Base-by-base conservation (phyloP, 352 stramenopile species). In the Pythium aquatile region DNA sequence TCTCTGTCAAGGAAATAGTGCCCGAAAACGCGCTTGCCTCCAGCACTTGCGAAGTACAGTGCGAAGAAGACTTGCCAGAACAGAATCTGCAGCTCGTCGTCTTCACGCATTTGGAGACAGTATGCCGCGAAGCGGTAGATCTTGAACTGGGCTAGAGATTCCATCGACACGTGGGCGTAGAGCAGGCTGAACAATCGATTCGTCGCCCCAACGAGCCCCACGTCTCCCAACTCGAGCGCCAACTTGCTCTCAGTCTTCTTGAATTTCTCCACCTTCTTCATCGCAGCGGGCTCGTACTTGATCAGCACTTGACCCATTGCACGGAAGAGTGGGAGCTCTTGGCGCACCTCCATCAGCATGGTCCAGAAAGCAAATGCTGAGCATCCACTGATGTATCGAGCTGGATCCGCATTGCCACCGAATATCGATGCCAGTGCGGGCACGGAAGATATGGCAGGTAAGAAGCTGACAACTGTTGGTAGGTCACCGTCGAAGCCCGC, bases 251-350 rank as follows among this genome's bases (percentile, higher is more conserved):
- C 73, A 0, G 73, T 77, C 54, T 80, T 87, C 60, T 81, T 87
- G 68, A 91, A 83, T 56, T 92, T 94, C 49, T 91, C 81, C 32
- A 94, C 47, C 55, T 91, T 92, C 35, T 85, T 87, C 73, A 88
- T 91, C 10, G 85, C 79, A 46, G 85, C 87, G 0, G 85, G 83
- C 33, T 91, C 83, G 55, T 78, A 91, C 49, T 90, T 88, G 8
- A 91, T 74, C 72, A 94, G 78, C 0, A 94, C 37, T 28, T 79
- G 68, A 2, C 85, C 85, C 74, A 92, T 80, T 2, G 73, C 73
- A 3, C 81, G 57, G 56, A 91, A 93, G 46, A 94, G 58, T 4
- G 78, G 76, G 5, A 85, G 71, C 63, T 94, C 85, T 65, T 91
- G 87, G 26, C 80, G 77, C n/a, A 84, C 89, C 70, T 94, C 85